Evolutionary conservation across 1,139 yeast species (phyloP), one percentile per base, ranked within the genome.

Genomic region (Magnusiomyces starmeri): DNA sequence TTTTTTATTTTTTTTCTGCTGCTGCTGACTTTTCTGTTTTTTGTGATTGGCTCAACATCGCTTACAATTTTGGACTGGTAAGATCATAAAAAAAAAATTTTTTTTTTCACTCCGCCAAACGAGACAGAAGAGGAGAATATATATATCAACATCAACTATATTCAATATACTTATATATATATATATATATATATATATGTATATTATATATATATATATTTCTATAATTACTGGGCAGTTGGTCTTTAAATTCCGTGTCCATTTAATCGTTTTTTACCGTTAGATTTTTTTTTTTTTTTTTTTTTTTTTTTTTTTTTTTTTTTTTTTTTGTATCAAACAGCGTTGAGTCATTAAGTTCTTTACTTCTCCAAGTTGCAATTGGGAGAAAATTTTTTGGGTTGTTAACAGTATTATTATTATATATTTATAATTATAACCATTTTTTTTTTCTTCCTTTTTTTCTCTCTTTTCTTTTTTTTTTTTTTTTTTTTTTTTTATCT

Each of bases 381-480:
- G 8, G 34, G 10, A 27, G 39, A 6, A 44, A 49, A 24, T 43
- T 24, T 42, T 37, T 47, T 4, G 52, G 52, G 21, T 37, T 51
- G 34, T 47, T 44, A 21, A 24, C 29, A 18, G 41, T 51, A 12
- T 25, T 44, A 12, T 44, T 44, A 21, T 22, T 43, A 29, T 41
- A 48, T 6, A 27, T 51, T n/a, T 20, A 6, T n/a, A 4, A n/a
- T 34, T 34, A n/a, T 4, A 34, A 34, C 39, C n/a, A n/a, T 34
- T 8, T 34, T 34, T 34, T 34, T 34, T 34, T 34, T 34, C 39
- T 4, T 20, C 4, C 39, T 4, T 18, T 22, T 12, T 22, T 39
- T 22, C 20, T 39, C 22, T 39, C 22, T 39, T 18, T 39, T 18
- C 20, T 4, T 4, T 16, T 39, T 20, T 20, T 16, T 39, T 20